Conservation (phyloP, 2,329 filamentous ascomycete species). For the Chaetothyriales sp. region DNA sequence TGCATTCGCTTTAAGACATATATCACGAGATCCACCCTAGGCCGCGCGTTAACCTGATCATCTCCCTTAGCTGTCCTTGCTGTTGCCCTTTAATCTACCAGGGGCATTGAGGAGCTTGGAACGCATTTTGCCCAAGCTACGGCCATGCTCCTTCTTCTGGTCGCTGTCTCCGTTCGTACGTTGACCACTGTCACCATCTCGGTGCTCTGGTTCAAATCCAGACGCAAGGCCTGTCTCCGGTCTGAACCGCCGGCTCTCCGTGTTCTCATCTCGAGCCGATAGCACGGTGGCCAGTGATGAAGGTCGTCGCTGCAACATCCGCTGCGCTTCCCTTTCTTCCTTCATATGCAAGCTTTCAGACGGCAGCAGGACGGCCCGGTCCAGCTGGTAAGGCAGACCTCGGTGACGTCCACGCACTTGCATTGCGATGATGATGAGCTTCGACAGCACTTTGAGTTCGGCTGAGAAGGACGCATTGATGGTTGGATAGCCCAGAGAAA, state of each 20-base stretch:
- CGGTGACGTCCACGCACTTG: conserved; percentile 52
- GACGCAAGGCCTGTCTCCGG: conserved; percentile 12
- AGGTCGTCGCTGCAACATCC: conserved; percentile 13
- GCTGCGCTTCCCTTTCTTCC: conserved; percentile 16
- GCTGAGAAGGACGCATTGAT: conserved; percentile 69
- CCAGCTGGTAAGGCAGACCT: conserved; percentile 52
- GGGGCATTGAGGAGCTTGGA: background rate
- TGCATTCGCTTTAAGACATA: background rate
- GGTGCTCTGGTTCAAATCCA: background rate
- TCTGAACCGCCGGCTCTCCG: conserved; percentile 10
- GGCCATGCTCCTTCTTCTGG: background rate
- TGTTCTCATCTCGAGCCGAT: conserved; percentile 7
- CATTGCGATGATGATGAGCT: conserved; percentile 54
- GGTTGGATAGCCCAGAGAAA: conserved; percentile 68
- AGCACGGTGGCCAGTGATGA: conserved; percentile 9
- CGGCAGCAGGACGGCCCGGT: conserved; percentile 56
- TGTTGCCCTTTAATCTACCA: too few relatives aligned
- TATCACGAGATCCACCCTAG: background rate
- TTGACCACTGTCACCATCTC: background rate
- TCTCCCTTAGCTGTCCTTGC: background rate
- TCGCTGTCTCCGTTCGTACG: background rate
- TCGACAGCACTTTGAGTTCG: conserved; percentile 61
- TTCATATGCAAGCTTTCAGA: conserved; percentile 26
- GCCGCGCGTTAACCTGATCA: background rate
- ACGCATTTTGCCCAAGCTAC: background rate